Base-by-base conservation (phyloP, 1,139 yeast genomes). In the Keqinozyma sinolaborantium region DNA sequence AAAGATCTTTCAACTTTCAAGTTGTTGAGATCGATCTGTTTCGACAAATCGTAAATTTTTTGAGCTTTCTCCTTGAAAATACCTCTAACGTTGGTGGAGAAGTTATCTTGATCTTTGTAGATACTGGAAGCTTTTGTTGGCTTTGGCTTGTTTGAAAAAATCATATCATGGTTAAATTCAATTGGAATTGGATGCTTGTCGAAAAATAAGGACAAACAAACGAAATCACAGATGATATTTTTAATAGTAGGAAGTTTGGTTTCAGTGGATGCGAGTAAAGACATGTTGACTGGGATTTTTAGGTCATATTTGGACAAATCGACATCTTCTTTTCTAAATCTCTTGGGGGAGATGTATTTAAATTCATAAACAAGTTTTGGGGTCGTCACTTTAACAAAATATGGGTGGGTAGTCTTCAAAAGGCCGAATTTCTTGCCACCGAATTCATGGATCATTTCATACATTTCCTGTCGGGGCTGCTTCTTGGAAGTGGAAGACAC, bases 121-220 rank as follows among this genome's bases (percentile, higher is more conserved):
- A 32, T 32, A 14, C 44, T 29, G 16, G 33, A 26, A 16, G 30
- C 30, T n/a, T 26, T 24, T n/a, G 32, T 24, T 11, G 24, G 26
- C 11, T 25, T 14, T 3, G 37, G 36, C 16, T 50, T 34, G 32
- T 56, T 51, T 13, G 45, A 45, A 38, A 57, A 63, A 10, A 68
- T 48, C 49, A 65, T 53, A 26, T 60, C 65, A 39, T 65, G 72
- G 39, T 60, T 62, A 31, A 69, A 51, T 36, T 68, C 73, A 12
- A 68, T 39, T 1, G 74, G 74, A 13, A 68, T 57, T 9, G 56
- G 52, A 18, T 46, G 39, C 28, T 53, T 52, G 8, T 51, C 50
- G 2, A 72, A 59, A 26, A 56, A 45, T 10, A 66, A 40, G 2
- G 71, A 60, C 10, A 58, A 40, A 2, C 54, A 67, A 8, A 55